Evolutionary conservation across 2,329 filamentous ascomycete genomes (phyloP).

Genomic region (Zymoseptoria ardabiliae): DNA sequence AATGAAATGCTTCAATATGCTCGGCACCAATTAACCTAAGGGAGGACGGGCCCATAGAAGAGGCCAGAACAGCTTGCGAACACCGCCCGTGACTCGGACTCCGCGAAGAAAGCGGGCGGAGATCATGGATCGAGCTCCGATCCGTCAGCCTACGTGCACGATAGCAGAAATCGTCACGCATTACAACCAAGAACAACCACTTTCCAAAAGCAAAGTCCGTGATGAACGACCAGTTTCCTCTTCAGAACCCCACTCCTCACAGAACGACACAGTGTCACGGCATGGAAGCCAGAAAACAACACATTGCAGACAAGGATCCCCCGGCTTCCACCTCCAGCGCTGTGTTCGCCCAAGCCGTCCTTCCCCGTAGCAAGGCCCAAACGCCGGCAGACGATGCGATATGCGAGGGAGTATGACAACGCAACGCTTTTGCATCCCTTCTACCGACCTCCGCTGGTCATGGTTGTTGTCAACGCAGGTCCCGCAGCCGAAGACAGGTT

Average conservation of each 20-base stretch:
- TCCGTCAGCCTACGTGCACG: not conserved
- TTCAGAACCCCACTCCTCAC: conserved; percentile 1
- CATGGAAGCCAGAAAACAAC: not conserved
- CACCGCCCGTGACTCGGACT: not conserved
- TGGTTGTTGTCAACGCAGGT: not conserved
- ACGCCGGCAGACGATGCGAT: not conserved
- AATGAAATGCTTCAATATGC: not conserved
- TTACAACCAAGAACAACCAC: too few species aligned
- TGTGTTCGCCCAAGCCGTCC: not conserved
- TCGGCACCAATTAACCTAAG: too few species aligned
- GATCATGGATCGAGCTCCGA: not conserved
- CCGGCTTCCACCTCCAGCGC: not conserved
- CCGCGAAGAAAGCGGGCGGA: not conserved
- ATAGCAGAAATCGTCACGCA: not conserved
- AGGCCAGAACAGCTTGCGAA: not conserved
- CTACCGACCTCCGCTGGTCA: not conserved
- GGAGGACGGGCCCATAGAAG: not conserved
- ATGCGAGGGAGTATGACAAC: not conserved
- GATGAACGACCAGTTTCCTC: not conserved
- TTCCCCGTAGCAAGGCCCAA: not conserved
- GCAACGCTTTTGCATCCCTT: not conserved
- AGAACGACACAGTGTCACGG: not conserved
- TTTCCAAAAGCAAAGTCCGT: too few species aligned
- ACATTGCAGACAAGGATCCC: not conserved
- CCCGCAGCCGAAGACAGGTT: not conserved